Evolutionary conservation across 208 protist species (phyloP), one percentile per base, ranked within the genome.

Genomic region (Trypanosoma cruzi): DNA sequence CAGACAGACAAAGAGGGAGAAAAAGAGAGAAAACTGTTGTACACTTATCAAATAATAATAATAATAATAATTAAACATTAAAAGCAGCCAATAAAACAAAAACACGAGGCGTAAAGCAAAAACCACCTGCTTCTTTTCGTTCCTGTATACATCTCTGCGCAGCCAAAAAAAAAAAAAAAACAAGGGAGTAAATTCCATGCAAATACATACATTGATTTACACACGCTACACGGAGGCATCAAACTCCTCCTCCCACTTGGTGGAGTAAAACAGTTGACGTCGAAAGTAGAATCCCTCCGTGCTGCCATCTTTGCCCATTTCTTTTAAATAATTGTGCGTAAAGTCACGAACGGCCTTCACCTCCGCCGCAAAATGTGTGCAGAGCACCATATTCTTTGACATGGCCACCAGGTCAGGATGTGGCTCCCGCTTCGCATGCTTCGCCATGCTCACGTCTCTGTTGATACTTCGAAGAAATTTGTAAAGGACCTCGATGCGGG

Each of bases 381-480:
- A 89, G 66, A 93, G 80, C 26, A 94, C 84, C 16, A 84, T 61
- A 68, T 96, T 96, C 68, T 90, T 94, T 31, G 78, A 81, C 22
- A 90, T 85, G 13, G 88, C 86, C 20, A 85, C 64, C 6, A 88
- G 52, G 53, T 86, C 79, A 13, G 72, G 71, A 29, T 75, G 67
- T 16, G 78, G 77, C 54, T 81, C 72, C 42, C 61, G 54, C 0
- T 52, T 46, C 4, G 42, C 40, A 3, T 70, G 29, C 71, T 79
- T 78, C 40, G 80, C 60, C n/a, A 56, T 48, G 5, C 74, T 75
- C 14, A 89, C 71, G 3, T 69, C 29, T 0, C 37, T 59, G 57
- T 90, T 92, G 53, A 88, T 79, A 20, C 46, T 28, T 3, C 75
- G 80, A 52, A 95, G 62, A 56, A 85, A 90, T 18, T 79, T 42